Base-by-base conservation (phyloP, 2,329 filamentous ascomycete genomes). In the Amylocarpus encephaloides region DNA sequence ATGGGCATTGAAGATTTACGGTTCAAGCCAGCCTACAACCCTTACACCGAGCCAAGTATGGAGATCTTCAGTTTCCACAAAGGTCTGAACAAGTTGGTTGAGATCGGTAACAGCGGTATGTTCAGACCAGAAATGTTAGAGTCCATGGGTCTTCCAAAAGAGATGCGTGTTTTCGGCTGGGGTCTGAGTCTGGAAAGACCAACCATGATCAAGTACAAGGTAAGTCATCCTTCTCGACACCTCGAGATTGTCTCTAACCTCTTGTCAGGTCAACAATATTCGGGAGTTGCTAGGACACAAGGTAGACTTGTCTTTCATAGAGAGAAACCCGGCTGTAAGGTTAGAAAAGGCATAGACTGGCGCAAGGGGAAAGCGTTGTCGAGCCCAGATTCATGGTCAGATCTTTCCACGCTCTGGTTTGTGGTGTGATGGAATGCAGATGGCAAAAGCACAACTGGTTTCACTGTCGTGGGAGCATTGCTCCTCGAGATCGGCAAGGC, bases 81-180 rank as follows among this genome's bases (percentile, higher is more conserved):
- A 64, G 92, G 90, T 3, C 74, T 96, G 44, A 81, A 81, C 63
- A 95, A 95, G 75, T 85, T 94, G 73, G 88, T 97, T 22, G 93
- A 97, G 73, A 97, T 97, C 66, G 93, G 93, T 53, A 97, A 98
- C 74, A 92, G 86, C 62, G 93, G 93, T 57, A 97, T 98, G 91
- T 98, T 98, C 82, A 79, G 93, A 59, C 91, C 93, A 1, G 93
- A 98, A 72, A 96, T 97, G 92, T 71, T 96, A 64, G 86, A 95
- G 71, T 77, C 90, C 5, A 95, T 96, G 91, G 92, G 92, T 32
- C 71, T 97, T 64, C 91, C 91, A 19, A 89, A 85, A 71, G 87
- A 95, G 64, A 82, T 97, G 82, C 77, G 87, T 56, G 91, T 96
- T 9, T 97, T 95, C 67, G 93, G 93, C 32, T 97, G 90, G 79